Evolutionary conservation across 2,329 filamentous ascomycete genomes (phyloP).

Genomic region (Botrytis squamosa): DNA sequence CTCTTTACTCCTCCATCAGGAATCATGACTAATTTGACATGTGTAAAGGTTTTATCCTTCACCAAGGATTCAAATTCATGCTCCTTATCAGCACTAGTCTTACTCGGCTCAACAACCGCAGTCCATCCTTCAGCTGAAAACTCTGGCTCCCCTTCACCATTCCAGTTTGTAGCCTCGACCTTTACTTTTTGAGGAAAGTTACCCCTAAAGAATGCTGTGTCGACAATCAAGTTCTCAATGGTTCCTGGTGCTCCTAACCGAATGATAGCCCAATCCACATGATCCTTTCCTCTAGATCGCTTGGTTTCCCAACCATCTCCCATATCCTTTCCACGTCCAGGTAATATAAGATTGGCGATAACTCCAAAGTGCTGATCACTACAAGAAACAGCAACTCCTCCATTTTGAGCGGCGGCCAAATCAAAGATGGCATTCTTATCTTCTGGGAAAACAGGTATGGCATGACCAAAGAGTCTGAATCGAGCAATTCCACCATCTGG

Average conservation of each 20-base stretch:
- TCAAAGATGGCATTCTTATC: conserved; percentile 67
- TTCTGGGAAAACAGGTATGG: conserved; percentile 72
- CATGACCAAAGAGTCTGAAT: conserved; percentile 74
- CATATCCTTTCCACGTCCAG: conserved; percentile 79
- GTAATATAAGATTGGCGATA: conserved; percentile 76
- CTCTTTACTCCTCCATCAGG: conserved; percentile 92
- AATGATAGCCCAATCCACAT: conserved; percentile 80
- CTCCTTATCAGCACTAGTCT: conserved; percentile 70
- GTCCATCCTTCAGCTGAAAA: conserved; percentile 61
- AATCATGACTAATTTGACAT: conserved; percentile 82
- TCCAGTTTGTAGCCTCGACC: conserved; percentile 61
- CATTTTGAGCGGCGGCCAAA: conserved; percentile 75
- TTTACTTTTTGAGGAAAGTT: conserved; percentile 79
- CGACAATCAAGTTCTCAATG: conserved; percentile 67
- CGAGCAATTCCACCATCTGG: conserved; percentile 81
- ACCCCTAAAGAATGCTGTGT: conserved; percentile 80
- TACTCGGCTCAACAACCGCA: conserved; percentile 64
- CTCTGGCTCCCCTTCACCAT: conserved; percentile 52
- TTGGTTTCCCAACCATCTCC: conserved; percentile 86
- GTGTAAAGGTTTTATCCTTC: conserved; percentile 64
- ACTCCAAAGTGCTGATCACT: conserved; percentile 84
- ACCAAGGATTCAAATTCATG: conserved; percentile 61
- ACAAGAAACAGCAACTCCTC: conserved; percentile 71
- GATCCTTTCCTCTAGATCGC: conserved; percentile 66
- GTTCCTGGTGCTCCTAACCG: conserved; percentile 65